Base-by-base conservation (phyloP, 176 grass and related monocot genomes). In the Cenchrus fungigraminus region DNA sequence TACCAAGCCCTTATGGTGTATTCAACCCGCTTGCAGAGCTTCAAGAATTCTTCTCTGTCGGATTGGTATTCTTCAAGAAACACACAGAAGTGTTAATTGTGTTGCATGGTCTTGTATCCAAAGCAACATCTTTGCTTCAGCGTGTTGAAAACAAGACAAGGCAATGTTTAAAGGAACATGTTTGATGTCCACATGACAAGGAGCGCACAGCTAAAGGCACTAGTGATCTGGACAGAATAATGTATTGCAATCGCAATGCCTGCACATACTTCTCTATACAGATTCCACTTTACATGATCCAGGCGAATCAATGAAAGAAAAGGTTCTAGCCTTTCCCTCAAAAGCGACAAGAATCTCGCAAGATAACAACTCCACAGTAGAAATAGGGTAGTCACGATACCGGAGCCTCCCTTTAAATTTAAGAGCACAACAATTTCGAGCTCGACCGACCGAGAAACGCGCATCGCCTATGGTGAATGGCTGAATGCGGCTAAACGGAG, bases 1-100 rank as follows among this genome's bases (percentile, higher is more conserved):
- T 98, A 96, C 97, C 93, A 98, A 3, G 97, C 97, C 67, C 97
- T 89, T 47, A 98, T 89, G 67, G 91, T 92, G 63, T 98, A 94
- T 82, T 98, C 97, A 73, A 96, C 76, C 91, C 93, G 91, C 84
- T 91, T 98, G 86, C 93, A 91, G 66, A 98, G 91, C 74, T 94
- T 98, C 61, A 98, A 47, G 86, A 98, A 98, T 61, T 98, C 97
- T 25, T 81, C 73, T 75, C 79, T 91, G 70, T 98, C 97, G 8
- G 66, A 88, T 75, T 89, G 78, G 3, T 86, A 86, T 78, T 98
- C 97, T 96, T 88, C 71, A 82, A 85, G 67, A 95, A 83, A 88
- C 34, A 68, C 42, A 32, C 0, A 53, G 53, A 13, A 78, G 47
- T 2, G 46, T 89, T 81, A 89, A 13, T 72, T 67, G 37, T 53